Evolutionary conservation across 1,284 basidiomycete genomes (phyloP), one percentile per base, ranked within the genome.

Genomic region (Mycena citricolor): DNA sequence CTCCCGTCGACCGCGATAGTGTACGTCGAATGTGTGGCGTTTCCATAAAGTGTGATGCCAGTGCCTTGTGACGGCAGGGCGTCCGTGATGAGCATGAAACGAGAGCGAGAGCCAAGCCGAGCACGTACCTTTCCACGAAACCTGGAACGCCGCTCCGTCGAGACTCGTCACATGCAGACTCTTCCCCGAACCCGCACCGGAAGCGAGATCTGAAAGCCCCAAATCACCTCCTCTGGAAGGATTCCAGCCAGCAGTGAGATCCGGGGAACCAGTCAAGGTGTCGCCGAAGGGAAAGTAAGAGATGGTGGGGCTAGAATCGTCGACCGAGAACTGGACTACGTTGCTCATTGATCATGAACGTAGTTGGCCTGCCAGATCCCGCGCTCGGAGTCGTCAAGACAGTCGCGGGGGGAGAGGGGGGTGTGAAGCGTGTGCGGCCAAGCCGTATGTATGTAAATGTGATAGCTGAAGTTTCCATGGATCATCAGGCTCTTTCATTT

Each of bases 241-340:
- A 58, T 79, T 79, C 86, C 85, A 88, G 57, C 83, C 81, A 23
- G 67, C 68, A n/a, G 62, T 56, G 39, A 77, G 54, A 54, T 77
- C 68, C 1, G 75, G 66, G 10, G 47, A 14, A 12, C 66, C 61
- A 24, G 71, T 65, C 44, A 75, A 63, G 13, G 75, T 77, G 59
- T 81, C 77, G 35, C 66, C 56, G 46, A 79, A 74, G 16, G 85
- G 86, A 44, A 64, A 69, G 65, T 86, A 88, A 29, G 58, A 57
- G 54, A 88, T 66, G 34, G 69, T 61, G 11, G 86, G 86, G 24
- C 84, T 86, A 39, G 77, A 77, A 60, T 87, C 78, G 61, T 83
- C 76, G 58, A 88, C 67, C 45, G 65, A 61, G 63, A 86, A 66
- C 54, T 70, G 66, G 55, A 77, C 68, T 47, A 60, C 58, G 54